Percentiles rank a stretch among this genome's conserved stretches.
Evolutionary conservation across 352 stramenopile genomes (phyloP).

Genomic region (Globisporangium mamillatum): DNA sequence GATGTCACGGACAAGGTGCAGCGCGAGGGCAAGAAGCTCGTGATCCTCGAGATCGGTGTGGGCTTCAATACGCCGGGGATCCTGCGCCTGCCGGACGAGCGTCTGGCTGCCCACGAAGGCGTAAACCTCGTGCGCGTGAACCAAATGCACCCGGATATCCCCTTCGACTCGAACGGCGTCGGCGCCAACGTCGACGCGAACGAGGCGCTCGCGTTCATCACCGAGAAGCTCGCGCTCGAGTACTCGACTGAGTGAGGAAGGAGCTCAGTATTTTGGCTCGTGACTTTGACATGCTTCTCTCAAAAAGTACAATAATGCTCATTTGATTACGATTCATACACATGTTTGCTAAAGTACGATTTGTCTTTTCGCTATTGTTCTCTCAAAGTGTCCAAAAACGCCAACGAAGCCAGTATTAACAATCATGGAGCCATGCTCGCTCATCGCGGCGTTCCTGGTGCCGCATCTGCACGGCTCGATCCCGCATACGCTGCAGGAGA

Average conservation of each 20-base stretch:
- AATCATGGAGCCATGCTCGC: conserved; percentile 9
- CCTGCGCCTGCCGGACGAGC: conserved; percentile 53
- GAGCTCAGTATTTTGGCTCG: not conserved
- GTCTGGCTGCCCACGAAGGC: conserved; percentile 34
- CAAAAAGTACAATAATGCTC: not conserved
- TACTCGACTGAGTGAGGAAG: not conserved
- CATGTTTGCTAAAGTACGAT: not conserved
- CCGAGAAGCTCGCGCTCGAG: not conserved
- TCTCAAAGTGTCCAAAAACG: too few species aligned
- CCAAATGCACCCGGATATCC: conserved; percentile 44
- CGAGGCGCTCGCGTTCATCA: conserved; percentile 36
- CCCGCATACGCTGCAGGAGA: not conserved
- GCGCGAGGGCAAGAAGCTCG: conserved; percentile 50
- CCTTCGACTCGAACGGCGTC: conserved; percentile 51
- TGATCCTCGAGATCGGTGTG: conserved; percentile 63
- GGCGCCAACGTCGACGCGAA: conserved; percentile 43
- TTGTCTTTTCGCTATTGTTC: not conserved
- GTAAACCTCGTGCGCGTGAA: conserved; percentile 64
- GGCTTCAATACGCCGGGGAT: conserved; percentile 74
- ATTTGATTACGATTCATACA: not conserved
- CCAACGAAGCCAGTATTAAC: not conserved
- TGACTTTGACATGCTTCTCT: not conserved
- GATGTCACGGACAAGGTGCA: conserved; percentile 28
- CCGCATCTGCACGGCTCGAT: conserved; percentile 1
- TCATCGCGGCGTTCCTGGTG: conserved; percentile 8